Conservation (phyloP, 768 basidiomycete species). For the Pholiota conissans region DNA sequence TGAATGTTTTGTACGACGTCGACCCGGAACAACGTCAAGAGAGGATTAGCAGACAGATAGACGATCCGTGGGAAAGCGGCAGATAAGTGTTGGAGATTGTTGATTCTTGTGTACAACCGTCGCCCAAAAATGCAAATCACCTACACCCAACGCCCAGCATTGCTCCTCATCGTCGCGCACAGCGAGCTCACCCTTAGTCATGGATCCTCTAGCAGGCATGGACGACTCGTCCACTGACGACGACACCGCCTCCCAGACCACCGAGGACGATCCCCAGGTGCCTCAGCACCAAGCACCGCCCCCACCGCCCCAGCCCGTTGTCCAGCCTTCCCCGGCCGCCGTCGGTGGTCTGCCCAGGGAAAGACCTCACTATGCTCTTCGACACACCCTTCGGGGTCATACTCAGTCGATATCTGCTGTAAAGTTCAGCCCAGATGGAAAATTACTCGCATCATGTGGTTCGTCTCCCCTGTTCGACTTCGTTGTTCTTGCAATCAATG, state of each 20-base stretch:
- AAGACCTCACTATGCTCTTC: constrained; percentile 68
- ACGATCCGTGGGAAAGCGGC: background rate
- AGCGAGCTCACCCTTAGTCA: constrained; percentile 12
- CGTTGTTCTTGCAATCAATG: constrained; percentile 7
- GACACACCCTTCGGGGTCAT: constrained; percentile 74
- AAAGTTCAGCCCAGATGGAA: constrained; percentile 90
- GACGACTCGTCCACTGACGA: constrained; percentile 56
- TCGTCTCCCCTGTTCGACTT: constrained; percentile 28
- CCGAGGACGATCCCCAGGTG: constrained; percentile 81
- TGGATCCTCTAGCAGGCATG: constrained; percentile 48
- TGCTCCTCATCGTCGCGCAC: background rate
- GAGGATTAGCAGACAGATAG: background rate
- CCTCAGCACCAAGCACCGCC: constrained; percentile 51
- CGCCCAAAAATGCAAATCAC: background rate
- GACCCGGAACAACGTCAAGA: background rate
- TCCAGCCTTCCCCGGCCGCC: constrained; percentile 29
- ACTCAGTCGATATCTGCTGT: constrained; percentile 83
- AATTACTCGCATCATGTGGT: constrained; percentile 86
- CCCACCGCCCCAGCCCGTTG: constrained; percentile 28
- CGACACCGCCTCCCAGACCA: constrained; percentile 78
- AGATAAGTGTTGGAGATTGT: background rate
- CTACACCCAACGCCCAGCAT: background rate
- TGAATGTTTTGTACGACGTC: constrained; percentile 5
- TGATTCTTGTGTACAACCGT: background rate
- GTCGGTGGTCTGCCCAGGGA: constrained; percentile 35